phyloP scores from a whole-genome alignment of 306 rosid genomes.

The Quercus aquifolioides region DNA sequence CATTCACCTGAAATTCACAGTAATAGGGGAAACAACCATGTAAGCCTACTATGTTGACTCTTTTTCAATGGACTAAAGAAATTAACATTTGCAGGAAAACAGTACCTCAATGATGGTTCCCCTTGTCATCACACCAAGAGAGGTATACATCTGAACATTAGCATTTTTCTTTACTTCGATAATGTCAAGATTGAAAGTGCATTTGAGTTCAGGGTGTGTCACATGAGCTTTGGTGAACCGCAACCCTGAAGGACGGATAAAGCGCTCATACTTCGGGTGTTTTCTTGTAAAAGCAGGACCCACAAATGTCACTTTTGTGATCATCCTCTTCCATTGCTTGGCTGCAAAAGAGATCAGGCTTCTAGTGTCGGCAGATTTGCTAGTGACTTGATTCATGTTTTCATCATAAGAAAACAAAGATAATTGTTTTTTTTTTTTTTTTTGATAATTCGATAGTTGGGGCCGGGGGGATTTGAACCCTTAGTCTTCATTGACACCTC shows the following conservation, averaged over 20 bases:
- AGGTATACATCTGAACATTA: constrained; percentile 82
- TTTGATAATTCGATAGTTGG: no score
- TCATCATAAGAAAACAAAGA: not conserved
- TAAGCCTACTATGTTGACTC: not conserved
- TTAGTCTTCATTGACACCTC: no score
- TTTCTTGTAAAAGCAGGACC: constrained; percentile 89
- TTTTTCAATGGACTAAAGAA: not conserved
- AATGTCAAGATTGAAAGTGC: constrained; percentile 85
- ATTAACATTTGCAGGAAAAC: not conserved
- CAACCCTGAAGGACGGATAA: constrained; percentile 77
- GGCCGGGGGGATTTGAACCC: no score
- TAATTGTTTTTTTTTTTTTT: not conserved
- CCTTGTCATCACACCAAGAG: constrained; percentile 83
- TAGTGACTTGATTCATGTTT: not conserved
- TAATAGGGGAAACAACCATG: not conserved
- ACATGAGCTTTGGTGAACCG: constrained; percentile 90
- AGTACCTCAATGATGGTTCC: constrained; percentile 89
- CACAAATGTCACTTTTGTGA: constrained; percentile 90
- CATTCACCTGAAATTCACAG: constrained; percentile 66
- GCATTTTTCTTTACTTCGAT: constrained; percentile 94
- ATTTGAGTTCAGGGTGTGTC: constrained; percentile 88
- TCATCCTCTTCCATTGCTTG: constrained; percentile 96
- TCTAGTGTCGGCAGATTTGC: constrained; percentile 1
- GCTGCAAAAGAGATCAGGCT: constrained; percentile 39
- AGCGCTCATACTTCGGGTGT: constrained; percentile 85